phyloP scores from a whole-genome alignment of 1,284 basidiomycete genomes.

The Athelia psychrophila region DNA sequence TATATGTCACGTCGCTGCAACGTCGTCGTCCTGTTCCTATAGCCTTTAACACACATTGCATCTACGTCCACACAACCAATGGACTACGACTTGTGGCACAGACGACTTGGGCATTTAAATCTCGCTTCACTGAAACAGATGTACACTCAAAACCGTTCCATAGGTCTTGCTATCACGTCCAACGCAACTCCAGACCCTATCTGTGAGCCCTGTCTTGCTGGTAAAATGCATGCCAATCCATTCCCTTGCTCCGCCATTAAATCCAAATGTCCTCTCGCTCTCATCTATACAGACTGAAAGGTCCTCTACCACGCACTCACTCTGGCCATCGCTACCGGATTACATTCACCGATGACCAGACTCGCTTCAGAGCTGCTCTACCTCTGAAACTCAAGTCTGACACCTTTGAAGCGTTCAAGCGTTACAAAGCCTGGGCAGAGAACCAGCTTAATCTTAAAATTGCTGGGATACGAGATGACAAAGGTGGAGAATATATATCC shows the following conservation, averaged over 20 bases:
- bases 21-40: too few species aligned
- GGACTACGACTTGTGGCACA: slow-evolving; percentile 13
- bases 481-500: too few species aligned
- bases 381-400: too few species aligned
- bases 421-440: too few species aligned
- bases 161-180: background rate
- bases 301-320: slow-evolving; percentile 13
- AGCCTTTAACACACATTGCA: too few species aligned
- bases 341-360: too few species aligned
- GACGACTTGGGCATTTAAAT: slow-evolving; percentile 12
- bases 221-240: slow-evolving; percentile 19
- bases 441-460: too few species aligned
- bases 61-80: slow-evolving; percentile 10
- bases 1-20: too few species aligned
- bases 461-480: too few species aligned
- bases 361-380: too few species aligned
- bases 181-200: slow-evolving; percentile 15
- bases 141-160: background rate
- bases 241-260: slow-evolving; percentile 12
- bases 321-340: too few species aligned
- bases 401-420: too few species aligned
- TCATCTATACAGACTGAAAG: slow-evolving; percentile 25
- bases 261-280: slow-evolving; percentile 14
- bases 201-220: slow-evolving; percentile 26
- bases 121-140: slow-evolving; percentile 1